phyloP scores from a whole-genome alignment of 331 rosid species.

The Rosa hybrid region DNA sequence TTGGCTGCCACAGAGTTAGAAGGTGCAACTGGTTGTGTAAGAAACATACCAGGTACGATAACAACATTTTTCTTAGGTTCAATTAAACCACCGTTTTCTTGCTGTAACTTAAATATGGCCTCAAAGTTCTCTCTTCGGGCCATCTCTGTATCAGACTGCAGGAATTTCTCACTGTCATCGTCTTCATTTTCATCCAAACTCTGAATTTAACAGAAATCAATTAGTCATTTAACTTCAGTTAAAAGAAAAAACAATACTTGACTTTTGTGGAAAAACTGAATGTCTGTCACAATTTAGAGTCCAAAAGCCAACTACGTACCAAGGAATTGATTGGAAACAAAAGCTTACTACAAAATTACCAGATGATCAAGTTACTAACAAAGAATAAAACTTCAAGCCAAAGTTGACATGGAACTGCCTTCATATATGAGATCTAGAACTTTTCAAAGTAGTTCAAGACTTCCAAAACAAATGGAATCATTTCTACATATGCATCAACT shows the following conservation, averaged over 20 bases:
- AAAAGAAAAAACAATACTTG: background rate
- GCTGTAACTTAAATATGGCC: constrained; percentile 57
- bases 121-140: constrained; percentile 59
- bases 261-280: background rate
- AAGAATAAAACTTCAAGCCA: background rate
- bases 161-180: constrained; percentile 37
- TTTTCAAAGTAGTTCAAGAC: background rate
- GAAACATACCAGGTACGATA: constrained; percentile 71
- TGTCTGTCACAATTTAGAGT: background rate
- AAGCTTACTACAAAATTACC: background rate
- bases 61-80: constrained; percentile 58
- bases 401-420: background rate
- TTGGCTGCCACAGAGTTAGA: constrained; percentile 14
- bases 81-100: constrained; percentile 60
- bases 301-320: background rate
- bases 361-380: background rate
- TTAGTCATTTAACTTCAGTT: constrained; percentile 12
- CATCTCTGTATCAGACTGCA: constrained; percentile 53
- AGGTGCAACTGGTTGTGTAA: constrained; percentile 39
- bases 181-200: constrained; percentile 32
- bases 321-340: background rate
- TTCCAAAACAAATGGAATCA: background rate
- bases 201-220: constrained; percentile 38
- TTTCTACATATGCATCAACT: background rate
- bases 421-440: background rate